These are phyloP conservation scores for Fusarium anthophilum DNA, from an alignment of 2,329 filamentous ascomycete species.

Conservation along the genomic window DNA sequence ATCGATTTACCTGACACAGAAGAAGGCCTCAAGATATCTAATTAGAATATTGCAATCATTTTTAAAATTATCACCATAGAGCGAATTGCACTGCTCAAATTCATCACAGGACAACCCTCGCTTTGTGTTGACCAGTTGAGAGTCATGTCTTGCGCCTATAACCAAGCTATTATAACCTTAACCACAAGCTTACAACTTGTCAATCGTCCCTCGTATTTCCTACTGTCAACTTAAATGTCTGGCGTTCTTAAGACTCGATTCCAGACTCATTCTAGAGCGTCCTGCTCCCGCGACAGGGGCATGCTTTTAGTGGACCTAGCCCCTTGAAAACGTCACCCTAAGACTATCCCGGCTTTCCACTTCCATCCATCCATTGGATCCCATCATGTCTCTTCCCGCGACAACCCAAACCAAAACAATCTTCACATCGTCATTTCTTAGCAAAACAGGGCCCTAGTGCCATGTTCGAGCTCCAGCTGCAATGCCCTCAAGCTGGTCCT, in stretches of 20 bases:
- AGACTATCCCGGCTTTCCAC: neutral
- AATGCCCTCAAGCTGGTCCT: slow-evolving; percentile 41
- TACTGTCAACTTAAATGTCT: neutral
- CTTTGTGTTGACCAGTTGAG: neutral
- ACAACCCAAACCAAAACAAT: neutral
- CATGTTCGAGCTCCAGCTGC: slow-evolving; percentile 36
- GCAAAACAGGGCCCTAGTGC: slow-evolving; percentile 30
- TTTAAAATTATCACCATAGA: neutral
- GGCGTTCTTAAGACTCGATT: neutral
- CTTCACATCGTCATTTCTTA: neutral
- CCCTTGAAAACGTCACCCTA: slow-evolving; percentile 21
- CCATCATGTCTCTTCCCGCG: slow-evolving; percentile 19
- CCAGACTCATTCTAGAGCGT: neutral
- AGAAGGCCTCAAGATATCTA: neutral
- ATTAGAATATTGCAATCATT: neutral
- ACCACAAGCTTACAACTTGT: neutral
- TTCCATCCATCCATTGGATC: neutral
- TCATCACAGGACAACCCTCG: no score
- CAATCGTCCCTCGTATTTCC: neutral
- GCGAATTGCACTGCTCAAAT: neutral
- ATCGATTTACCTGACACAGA: neutral
- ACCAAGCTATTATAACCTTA: neutral
- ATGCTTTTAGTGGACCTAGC: slow-evolving; percentile 24
- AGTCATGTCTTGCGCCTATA: no score
- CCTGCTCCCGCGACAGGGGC: neutral